Base-by-base conservation (phyloP, 805 yeast genomes). In the Jamesozyma gamospora region DNA sequence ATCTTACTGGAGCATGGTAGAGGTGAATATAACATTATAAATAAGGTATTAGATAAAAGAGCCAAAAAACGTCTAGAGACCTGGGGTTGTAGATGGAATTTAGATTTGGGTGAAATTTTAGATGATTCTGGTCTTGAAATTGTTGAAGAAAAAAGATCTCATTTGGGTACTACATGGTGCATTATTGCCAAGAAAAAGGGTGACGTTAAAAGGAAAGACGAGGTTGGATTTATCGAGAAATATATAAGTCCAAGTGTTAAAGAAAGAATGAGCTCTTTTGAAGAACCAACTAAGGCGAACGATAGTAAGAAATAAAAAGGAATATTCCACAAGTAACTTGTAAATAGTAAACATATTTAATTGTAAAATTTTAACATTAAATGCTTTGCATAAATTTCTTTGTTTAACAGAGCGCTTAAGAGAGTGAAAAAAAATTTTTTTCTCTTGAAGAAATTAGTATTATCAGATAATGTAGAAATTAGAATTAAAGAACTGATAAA, bases 51-150 rank as follows among this genome's bases (percentile, higher is more conserved):
- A 58, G 96, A 92, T 59, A 74, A 75, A 44, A 70, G 92, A 46
- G 88, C 96, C 3, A 87, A 77, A 45, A 74, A 76, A 49, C 79
- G 96, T 62, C 74, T 88, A 64, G 75, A 81, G 43, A 77, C 80
- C 3, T 92, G 97, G 96, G 98, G 96, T 1, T 92, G 98, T 62
- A 70, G 97, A 55, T 92, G 97, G 96, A 92, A 92, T 56, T 66
- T 92, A 46, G 97, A 92, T 56, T 84, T 92, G 48, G 94, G 88
- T 18, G 94, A 82, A 50, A 69, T 92, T 31, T 71, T 92, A 21
- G 88, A 82, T 55, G 77, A 77, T 42, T 79, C 94, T 6, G 95
- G 94, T 0, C 67, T 92, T 41, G 88, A 82, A 48, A 73, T 92
- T 33, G 84, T 87, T 2, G 78, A 76, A 49, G 90, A 84, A 52